Conservation (phyloP, 805 yeast species). For the Monosporozyma siamensis region DNA sequence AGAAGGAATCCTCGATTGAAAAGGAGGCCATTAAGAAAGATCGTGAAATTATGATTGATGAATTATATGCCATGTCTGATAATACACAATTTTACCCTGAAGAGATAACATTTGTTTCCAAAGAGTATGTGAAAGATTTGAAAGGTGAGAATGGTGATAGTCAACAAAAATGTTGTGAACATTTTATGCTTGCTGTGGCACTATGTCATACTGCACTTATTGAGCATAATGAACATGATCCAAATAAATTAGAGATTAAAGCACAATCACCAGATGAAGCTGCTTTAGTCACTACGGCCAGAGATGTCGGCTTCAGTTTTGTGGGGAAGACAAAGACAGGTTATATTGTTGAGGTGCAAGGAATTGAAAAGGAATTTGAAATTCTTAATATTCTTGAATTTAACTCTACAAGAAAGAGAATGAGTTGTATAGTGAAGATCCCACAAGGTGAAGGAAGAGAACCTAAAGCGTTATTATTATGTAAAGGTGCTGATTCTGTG, state of each 20-base stretch:
- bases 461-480: conserved; percentile 55
- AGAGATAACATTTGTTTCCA: conserved; percentile 62
- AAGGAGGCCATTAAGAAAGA: conserved; percentile 47
- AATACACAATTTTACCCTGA: conserved; percentile 41
- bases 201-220: conserved; percentile 71
- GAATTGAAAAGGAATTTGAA: conserved; percentile 61
- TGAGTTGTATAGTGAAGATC: conserved; percentile 72
- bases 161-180: conserved; percentile 55
- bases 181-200: conserved; percentile 68
- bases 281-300: conserved; percentile 74
- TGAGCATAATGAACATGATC: conserved; percentile 54
- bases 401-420: conserved; percentile 78
- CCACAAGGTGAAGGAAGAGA: conserved; percentile 40
- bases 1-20: conserved; percentile 46
- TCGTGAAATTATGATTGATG: conserved; percentile 45
- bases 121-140: conserved; percentile 53
- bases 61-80: conserved; percentile 31
- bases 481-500: conserved; percentile 83
- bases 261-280: conserved; percentile 89
- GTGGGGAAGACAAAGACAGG: conserved; percentile 60
- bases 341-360: conserved; percentile 57
- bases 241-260: conserved; percentile 47
- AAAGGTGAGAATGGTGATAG: conserved; percentile 35
- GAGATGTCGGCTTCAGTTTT: conserved; percentile 67
- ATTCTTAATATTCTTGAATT: conserved; percentile 64